Evolutionary conservation across 164 flowering plant genomes (phyloP), one percentile per base, ranked within the genome.

Genomic region (Liriodendron chinense): DNA sequence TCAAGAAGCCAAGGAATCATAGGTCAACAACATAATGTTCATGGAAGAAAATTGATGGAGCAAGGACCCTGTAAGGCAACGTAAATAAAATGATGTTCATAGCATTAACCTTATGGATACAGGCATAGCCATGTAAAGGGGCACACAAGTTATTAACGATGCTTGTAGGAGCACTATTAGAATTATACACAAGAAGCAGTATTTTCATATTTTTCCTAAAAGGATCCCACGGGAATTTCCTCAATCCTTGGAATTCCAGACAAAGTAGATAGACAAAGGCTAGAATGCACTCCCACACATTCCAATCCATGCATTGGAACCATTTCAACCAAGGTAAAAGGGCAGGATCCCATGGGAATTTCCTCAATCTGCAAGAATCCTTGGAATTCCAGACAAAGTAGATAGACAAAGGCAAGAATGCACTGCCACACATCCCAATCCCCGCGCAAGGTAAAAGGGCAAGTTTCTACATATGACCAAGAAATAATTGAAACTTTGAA

Each of bases 1-100:
- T 23, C 49, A 72, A 47, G 25, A 12, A 73, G 49, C 25, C 69
- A 70, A 73, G 65, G 18, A 10, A n/a, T 9, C 48, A 43, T 65
- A 47, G 8, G 24, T 63, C 62, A 63, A 18, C 64, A 49, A 63
- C 21, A n/a, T 13, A 20, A 12, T 43, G 34, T 24, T 5, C 62
- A 49, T 25, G 14, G 72, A 43, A 9, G 20, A 23, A 18, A 18
- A 9, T 50, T 64, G 21, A 21, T 12, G 26, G 6, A 8, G 28
- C 24, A 20, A 61, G 22, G 23, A 34, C 65, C 59, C 13, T 53
- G 20, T 53, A 24, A 13, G 43, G 13, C 22, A 71, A 23, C 43
- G 56, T 13, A 53, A 56, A 9, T 57, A 18, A 61, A 56, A 25
- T 2, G 34, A n/a, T 65, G 25, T 65, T 64, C 43, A 28, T 23